Conservation (phyloP, 2,329 filamentous ascomycete genomes). For the Xylariomycetidae sp. region DNA sequence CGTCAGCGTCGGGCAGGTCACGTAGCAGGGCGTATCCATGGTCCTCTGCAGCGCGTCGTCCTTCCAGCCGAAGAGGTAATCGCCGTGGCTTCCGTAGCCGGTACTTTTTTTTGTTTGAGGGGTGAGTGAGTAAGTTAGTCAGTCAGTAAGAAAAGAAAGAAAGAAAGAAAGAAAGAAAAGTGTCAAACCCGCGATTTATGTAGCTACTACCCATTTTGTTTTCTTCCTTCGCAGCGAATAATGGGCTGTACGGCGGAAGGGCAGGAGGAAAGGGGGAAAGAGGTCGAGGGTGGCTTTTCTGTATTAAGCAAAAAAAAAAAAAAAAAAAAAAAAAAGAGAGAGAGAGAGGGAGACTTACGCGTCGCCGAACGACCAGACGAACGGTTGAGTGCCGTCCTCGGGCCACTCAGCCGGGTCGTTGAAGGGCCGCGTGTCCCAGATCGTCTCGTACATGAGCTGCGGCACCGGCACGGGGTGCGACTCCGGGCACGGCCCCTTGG, state of each 20-base stretch:
- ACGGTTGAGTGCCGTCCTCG: conserved; percentile 31
- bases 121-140: too few relatives aligned
- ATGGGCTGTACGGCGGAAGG: too few relatives aligned
- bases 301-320: too few relatives aligned
- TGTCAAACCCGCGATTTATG: too few relatives aligned
- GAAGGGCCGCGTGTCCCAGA: conserved; percentile 34
- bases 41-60: conserved; percentile 29
- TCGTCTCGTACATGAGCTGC: conserved; percentile 33
- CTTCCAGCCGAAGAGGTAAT: conserved; percentile 39
- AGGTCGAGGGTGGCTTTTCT: too few relatives aligned
- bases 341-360: conserved; percentile 9
- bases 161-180: too few relatives aligned
- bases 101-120: conserved; percentile 15
- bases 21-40: conserved; percentile 29
- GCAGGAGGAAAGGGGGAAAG: too few relatives aligned
- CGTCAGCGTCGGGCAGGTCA: conserved; percentile 27
- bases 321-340: too few relatives aligned
- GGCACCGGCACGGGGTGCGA: conserved; percentile 34
- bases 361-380: conserved; percentile 28
- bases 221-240: too few relatives aligned
- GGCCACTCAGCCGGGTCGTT: conserved; percentile 33
- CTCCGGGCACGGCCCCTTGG: conserved; percentile 31
- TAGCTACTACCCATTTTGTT: too few relatives aligned
- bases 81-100: conserved; percentile 31
- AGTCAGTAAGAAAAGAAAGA: too few relatives aligned